These are phyloP conservation scores for Cynara cardunculus DNA, from an alignment of 129 eudicot species.

Conservation along the genomic window DNA sequence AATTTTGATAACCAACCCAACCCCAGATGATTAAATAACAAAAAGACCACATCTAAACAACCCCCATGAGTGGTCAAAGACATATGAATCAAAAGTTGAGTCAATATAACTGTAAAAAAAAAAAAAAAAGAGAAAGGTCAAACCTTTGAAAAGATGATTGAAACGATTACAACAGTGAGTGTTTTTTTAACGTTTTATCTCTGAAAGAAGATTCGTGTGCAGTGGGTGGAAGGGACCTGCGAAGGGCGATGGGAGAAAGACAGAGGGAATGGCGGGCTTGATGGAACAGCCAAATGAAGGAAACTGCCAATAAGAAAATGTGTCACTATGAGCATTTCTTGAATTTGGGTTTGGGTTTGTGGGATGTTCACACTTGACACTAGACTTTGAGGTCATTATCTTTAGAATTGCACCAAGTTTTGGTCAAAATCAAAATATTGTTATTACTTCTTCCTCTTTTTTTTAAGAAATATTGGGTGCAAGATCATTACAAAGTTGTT, in stretches of 20 bases:
- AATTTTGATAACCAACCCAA: not conserved
- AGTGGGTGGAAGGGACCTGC: slow-evolving; percentile 23
- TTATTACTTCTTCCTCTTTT: not conserved
- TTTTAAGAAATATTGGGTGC: not conserved
- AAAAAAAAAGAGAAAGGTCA: slow-evolving; percentile 10
- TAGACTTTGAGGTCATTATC: slow-evolving; percentile 19
- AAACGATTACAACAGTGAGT: slow-evolving; percentile 19
- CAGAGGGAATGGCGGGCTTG: slow-evolving; percentile 17
- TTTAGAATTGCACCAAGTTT: slow-evolving; percentile 8
- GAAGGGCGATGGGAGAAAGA: slow-evolving; percentile 17
- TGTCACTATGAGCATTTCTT: not conserved
- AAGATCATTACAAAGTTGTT: too few species aligned
- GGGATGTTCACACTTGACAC: slow-evolving; percentile 25
- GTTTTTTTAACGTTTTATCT: not conserved
- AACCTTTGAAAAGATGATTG: slow-evolving; percentile 23
- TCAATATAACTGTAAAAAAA: slow-evolving; percentile 8
- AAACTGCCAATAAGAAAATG: slow-evolving; percentile 13
- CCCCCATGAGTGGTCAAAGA: slow-evolving; percentile 4
- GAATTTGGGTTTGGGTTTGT: not conserved
- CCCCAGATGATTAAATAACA: slow-evolving; percentile 6
- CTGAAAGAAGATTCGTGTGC: slow-evolving; percentile 24
- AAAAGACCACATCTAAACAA: slow-evolving; percentile 12
- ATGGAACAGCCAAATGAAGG: not conserved
- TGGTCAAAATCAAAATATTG: slow-evolving; percentile 14
- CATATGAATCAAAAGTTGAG: slow-evolving; percentile 18